Evolutionary conservation across 2,329 filamentous ascomycete species (phyloP), one percentile per base, ranked within the genome.

Genomic region (Ilyonectria destructans): DNA sequence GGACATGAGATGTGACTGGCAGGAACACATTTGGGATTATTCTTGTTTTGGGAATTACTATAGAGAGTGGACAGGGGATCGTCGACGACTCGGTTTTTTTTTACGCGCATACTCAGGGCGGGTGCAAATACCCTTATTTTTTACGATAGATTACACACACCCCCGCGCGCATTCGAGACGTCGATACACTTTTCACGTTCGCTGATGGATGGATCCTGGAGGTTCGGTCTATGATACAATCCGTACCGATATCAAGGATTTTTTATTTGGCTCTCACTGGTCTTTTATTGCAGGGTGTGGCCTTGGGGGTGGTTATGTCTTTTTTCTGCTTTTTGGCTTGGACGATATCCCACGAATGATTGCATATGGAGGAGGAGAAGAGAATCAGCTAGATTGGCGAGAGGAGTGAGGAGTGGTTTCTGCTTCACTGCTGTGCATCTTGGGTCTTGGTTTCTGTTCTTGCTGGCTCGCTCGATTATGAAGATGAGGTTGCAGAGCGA

Each of bases 261-360:
- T 57, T 19, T 46, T 57, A 17, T 57, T 33, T 37, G 51, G n/a
- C n/a, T 21, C 6, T 54, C 31, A 9, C 29, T 15, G 31, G 12
- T 33, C 29, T 57, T 49, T n/a, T 19, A 17, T 43, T 51, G 58
- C 58, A 26, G 37, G 35, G 33, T 33, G 40, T 55, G 45, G 51
- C 35, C 51, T 52, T 17, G 57, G 62, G 13, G 21, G 6, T 26
- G 48, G 49, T 23, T 19, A 45, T 60, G 12, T 58, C 40, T 52
- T 40, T 40, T 60, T 52, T 59, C 31, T 29, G 31, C 23, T 57
- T 51, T 58, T 48, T 51, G n/a, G 31, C 46, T 45, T 49, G 63
- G 33, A 66, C 46, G 63, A 66, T 66, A 66, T 66, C 63, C 63
- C 51, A 61, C 43, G 58, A 55, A 66, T 57, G 57, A 61, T 66